These are phyloP conservation scores for Hyaloscypha bicolor DNA, from an alignment of 495 filamentous ascomycete genomes.

Conservation along the genomic window DNA sequence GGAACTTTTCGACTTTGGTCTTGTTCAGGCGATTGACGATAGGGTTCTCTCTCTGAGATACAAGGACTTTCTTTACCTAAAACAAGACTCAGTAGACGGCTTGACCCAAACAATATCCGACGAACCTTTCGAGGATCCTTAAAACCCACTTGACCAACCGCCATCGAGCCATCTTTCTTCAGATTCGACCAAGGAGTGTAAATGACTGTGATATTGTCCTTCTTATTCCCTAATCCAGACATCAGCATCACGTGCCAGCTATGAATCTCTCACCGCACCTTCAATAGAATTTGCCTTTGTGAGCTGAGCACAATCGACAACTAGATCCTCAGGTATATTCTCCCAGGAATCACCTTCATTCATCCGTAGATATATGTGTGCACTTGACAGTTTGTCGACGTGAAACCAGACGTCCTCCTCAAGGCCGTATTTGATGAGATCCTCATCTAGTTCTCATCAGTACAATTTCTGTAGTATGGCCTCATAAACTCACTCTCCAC, in stretches of 20 bases:
- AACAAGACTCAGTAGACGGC: background rate
- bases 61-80: slow-evolving; percentile 77
- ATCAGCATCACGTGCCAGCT: slow-evolving; percentile 19
- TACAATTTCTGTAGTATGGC: background rate
- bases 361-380: slow-evolving; percentile 91
- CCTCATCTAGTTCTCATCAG: slow-evolving; percentile 69
- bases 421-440: slow-evolving; percentile 88
- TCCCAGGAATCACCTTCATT: slow-evolving; percentile 86
- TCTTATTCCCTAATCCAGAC: slow-evolving; percentile 79
- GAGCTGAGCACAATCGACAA: slow-evolving; percentile 88
- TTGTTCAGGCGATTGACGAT: slow-evolving; percentile 97
- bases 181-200: slow-evolving; percentile 99
- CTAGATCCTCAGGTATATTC: slow-evolving; percentile 68
- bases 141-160: slow-evolving; percentile 91
- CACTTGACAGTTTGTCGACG: slow-evolving; percentile 94
- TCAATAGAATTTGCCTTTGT: slow-evolving; percentile 99
- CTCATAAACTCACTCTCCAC: slow-evolving; percentile 77
- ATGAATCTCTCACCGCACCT: slow-evolving; percentile 48
- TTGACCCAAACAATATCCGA: slow-evolving; percentile 5
- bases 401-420: slow-evolving; percentile 99
- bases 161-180: slow-evolving; percentile 95
- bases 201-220: slow-evolving; percentile 94
- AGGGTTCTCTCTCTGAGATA: slow-evolving; percentile 75
- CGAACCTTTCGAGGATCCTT: slow-evolving; percentile 72
- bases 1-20: slow-evolving; percentile 83